Evolutionary conservation across 257 asterid species (phyloP), one percentile per base, ranked within the genome.

Genomic region (Primulina eburnea): DNA sequence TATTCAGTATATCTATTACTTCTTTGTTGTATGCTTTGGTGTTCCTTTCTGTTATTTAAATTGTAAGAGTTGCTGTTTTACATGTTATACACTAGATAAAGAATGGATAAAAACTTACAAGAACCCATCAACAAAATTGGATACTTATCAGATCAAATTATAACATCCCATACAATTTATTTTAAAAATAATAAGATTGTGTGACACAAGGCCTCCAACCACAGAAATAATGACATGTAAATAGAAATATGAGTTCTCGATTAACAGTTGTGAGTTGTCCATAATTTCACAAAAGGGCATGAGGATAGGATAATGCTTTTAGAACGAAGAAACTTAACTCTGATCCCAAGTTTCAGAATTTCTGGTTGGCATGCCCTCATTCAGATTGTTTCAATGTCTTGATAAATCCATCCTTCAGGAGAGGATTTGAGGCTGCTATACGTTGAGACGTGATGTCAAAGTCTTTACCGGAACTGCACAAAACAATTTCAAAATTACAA

Each of bases 401-500:
- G 35, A 83, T 73, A 47, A 87, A 87, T 47, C 77, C 83, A 26
- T 82, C 85, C 75, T 89, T 89, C 56, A 85, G 68, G 32, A 71
- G 80, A 71, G 88, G 76, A 59, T 85, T 89, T 7, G 89, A 82
- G 65, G 90, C 96, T 29, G 95, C 95, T 26, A 89, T 63, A 21
- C 90, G 81, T 53, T 76, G 93, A 60, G 93, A 62, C 8, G 85
- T 83, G 77, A 89, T 82, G 74, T 86, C 89, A 62, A 89, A 77
- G n/a, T 82, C 81, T 59, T 73, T 75, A 38, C 90, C 96, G 1
- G 90, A 89, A 28, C 96, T 89, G 82, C 40, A 56, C 21, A 57
- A 55, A 28, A 67, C 38, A 4, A 0, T 7, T 8, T 7, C 30
- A 43, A 52, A 57, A 62, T 61, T 56, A 11, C 67, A 58, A 17